These are phyloP conservation scores for Russula olivacea DNA, from an alignment of 768 basidiomycete species.

Conservation along the genomic window DNA sequence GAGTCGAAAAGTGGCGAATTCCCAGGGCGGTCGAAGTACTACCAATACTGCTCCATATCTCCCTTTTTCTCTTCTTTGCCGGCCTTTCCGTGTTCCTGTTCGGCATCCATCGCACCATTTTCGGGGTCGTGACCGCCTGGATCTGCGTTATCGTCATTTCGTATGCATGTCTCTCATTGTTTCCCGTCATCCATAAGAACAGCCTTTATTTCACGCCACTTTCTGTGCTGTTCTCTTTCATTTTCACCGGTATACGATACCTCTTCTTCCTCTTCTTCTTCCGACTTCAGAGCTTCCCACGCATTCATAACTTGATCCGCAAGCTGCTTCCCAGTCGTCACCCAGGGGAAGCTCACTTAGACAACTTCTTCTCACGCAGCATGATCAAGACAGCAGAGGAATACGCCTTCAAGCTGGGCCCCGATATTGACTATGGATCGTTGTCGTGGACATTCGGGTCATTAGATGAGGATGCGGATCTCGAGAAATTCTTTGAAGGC, in stretches of 20 bases:
- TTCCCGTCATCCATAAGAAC: slow-evolving; percentile 8
- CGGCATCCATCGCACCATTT: slow-evolving; percentile 26
- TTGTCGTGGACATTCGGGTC: slow-evolving; percentile 8
- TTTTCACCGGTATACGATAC: slow-evolving; percentile 1
- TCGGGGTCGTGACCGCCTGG: slow-evolving; percentile 10
- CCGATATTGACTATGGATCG: neutral
- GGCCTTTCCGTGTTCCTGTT: slow-evolving; percentile 43
- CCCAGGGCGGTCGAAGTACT: slow-evolving; percentile 39
- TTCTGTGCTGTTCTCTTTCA: neutral
- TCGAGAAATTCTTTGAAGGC: slow-evolving; percentile 13
- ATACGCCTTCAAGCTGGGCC: neutral
- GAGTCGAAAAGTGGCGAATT: slow-evolving; percentile 37
- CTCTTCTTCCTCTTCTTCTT: no score
- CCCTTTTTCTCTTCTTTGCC: slow-evolving; percentile 48
- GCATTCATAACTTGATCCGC: no score
- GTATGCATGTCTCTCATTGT: slow-evolving; percentile 20
- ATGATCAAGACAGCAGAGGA: neutral
- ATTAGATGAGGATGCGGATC: slow-evolving; percentile 5
- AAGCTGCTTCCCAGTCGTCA: no score
- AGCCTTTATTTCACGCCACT: slow-evolving; percentile 12
- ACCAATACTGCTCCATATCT: slow-evolving; percentile 44
- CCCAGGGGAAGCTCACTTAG: no score
- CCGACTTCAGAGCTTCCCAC: no score
- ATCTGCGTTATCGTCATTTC: slow-evolving; percentile 1
- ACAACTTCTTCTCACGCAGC: neutral